Conservation (phyloP, 768 basidiomycete genomes). For the Pleurotus djamor region DNA sequence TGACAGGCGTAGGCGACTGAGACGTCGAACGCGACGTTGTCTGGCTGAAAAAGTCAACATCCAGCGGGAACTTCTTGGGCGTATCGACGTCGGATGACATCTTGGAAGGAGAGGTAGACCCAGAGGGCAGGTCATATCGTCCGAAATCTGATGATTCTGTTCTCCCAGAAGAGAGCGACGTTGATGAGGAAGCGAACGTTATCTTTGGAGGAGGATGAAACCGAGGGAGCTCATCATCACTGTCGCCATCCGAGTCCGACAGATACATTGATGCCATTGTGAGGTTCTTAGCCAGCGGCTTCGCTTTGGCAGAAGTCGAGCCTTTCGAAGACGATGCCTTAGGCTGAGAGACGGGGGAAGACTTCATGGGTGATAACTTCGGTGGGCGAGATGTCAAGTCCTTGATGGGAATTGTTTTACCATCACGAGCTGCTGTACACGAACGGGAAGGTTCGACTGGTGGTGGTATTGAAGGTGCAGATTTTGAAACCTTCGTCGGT, state of each 20-base stretch:
- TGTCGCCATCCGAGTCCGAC: conserved; percentile 11
- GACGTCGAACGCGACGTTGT: neutral
- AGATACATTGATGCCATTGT: conserved; percentile 8
- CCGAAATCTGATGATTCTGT: neutral
- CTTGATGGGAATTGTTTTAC: neutral
- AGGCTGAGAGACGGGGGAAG: neutral
- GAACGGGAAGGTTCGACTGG: too few species aligned
- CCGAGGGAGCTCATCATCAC: conserved; percentile 5
- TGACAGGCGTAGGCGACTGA: neutral
- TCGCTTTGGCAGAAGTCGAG: neutral
- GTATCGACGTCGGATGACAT: neutral
- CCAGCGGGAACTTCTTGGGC: neutral
- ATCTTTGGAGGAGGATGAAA: neutral
- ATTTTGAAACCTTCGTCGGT: conserved; percentile 1
- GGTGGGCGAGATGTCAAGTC: conserved; percentile 1
- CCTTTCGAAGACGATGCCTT: neutral
- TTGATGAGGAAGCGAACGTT: neutral
- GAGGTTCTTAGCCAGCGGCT: too few species aligned
- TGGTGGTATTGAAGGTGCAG: too few species aligned
- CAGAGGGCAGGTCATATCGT: neutral
- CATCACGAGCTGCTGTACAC: too few species aligned
- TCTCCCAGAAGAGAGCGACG: neutral
- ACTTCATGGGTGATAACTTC: conserved; percentile 7
- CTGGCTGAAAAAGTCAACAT: neutral
- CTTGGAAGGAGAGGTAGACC: neutral